A percentile compares a stretch with the other conserved stretches of the same genome.
Evolutionary conservation across 2,329 filamentous ascomycete species (phyloP).

Genomic region (Curvularia lunata): DNA sequence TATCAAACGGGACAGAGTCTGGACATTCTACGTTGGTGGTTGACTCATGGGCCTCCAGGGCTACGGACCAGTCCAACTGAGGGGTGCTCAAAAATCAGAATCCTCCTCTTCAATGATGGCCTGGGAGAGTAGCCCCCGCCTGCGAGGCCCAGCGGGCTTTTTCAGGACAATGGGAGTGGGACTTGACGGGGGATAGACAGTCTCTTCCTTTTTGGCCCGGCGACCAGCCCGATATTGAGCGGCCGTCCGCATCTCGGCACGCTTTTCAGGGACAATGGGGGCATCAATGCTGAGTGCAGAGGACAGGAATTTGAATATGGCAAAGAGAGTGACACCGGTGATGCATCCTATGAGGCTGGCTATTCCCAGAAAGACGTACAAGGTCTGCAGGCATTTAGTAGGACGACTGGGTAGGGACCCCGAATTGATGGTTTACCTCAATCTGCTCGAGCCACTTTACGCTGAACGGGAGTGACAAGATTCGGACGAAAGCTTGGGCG

Average conservation of each 20-base stretch:
- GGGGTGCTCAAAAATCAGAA: conserved; percentile 50
- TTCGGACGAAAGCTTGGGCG: conserved; percentile 49
- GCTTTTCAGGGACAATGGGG: conserved; percentile 15
- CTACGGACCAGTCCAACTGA: not conserved
- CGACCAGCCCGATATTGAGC: conserved; percentile 40
- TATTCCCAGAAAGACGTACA: conserved; percentile 66
- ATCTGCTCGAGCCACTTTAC: conserved; percentile 57
- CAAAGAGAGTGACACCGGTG: conserved; percentile 65
- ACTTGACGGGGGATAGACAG: conserved; percentile 23
- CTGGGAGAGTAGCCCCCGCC: conserved; percentile 64
- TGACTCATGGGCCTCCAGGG: not conserved
- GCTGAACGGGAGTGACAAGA: conserved; percentile 57
- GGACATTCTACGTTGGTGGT: conserved; percentile 10
- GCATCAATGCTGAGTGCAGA: conserved; percentile 55
- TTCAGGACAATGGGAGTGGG: conserved; percentile 28
- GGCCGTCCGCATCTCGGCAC: conserved; percentile 29
- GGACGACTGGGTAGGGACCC: not conserved
- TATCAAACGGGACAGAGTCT: conserved; percentile 9
- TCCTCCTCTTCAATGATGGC: conserved; percentile 77
- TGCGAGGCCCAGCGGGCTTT: conserved; percentile 38
- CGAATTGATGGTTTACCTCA: conserved; percentile 55
- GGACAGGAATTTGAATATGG: conserved; percentile 62
- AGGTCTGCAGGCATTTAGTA: conserved; percentile 44
- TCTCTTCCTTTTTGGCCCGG: conserved; percentile 31
- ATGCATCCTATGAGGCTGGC: conserved; percentile 71